These are phyloP conservation scores for Elaeis guineensis DNA, from an alignment of 176 grass and related monocot species.

Conservation along the genomic window DNA sequence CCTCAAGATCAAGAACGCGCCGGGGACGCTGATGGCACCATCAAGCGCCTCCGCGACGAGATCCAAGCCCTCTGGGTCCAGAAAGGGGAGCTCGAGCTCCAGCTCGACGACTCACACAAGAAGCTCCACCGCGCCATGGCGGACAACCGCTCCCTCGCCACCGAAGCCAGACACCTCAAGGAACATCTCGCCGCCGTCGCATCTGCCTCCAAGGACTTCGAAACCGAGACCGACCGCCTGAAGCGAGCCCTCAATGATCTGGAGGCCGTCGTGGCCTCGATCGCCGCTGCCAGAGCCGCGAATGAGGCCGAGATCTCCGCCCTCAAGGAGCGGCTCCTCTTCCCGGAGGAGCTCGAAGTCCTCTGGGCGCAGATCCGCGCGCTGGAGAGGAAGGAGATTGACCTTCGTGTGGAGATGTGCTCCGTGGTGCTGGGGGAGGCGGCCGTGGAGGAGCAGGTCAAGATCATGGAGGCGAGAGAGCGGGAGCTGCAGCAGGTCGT, in stretches of 20 bases:
- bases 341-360: not conserved
- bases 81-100: conserved; percentile 33
- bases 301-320: conserved; percentile 8
- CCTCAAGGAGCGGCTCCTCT: not conserved
- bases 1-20: too few species aligned
- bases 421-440: too few species aligned
- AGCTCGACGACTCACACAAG: conserved; percentile 18
- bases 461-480: too few species aligned
- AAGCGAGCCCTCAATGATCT: conserved; percentile 18
- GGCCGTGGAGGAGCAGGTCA: too few species aligned
- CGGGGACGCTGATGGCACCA: conserved; percentile 17
- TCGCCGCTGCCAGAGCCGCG: conserved; percentile 9
- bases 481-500: too few species aligned
- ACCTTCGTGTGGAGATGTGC: too few species aligned
- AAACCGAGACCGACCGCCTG: conserved; percentile 26
- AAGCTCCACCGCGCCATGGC: not conserved
- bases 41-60: conserved; percentile 38
- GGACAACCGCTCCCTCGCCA: conserved; percentile 18
- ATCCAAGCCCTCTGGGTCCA: conserved; percentile 36
- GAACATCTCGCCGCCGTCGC: conserved; percentile 19
- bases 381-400: too few species aligned
- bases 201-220: conserved; percentile 5
- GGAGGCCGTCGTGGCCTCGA: not conserved
- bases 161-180: conserved; percentile 20
- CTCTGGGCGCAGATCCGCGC: too few species aligned